Conservation (phyloP, 1,284 basidiomycete genomes). For the Sanghuangporus weigelae region DNA sequence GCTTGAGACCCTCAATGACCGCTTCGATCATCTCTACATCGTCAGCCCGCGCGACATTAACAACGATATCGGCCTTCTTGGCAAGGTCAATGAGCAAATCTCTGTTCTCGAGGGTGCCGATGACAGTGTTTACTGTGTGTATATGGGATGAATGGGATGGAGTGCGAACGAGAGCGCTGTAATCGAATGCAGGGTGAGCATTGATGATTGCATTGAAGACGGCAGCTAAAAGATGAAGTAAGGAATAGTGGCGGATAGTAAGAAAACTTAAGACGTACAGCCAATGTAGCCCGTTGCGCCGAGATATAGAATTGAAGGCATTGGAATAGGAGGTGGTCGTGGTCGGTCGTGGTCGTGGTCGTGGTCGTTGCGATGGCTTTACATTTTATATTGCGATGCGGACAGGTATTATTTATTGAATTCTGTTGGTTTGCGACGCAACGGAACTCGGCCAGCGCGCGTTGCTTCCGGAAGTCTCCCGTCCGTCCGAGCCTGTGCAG, state of each 20-base stretch:
- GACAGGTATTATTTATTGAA: too few relatives aligned
- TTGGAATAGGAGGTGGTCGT: neutral
- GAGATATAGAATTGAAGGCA: conserved; percentile 8
- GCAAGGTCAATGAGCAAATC: conserved; percentile 18
- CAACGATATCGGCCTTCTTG: conserved; percentile 19
- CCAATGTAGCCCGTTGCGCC: conserved; percentile 11
- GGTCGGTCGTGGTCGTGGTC: too few relatives aligned
- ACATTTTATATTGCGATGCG: too few relatives aligned
- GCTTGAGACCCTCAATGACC: conserved; percentile 19
- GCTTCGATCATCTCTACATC: conserved; percentile 17
- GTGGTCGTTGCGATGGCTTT: too few relatives aligned
- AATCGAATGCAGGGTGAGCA: neutral
- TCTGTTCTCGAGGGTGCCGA: conserved; percentile 18
- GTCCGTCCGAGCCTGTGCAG: too few relatives aligned
- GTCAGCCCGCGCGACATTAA: conserved; percentile 21
- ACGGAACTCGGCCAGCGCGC: too few relatives aligned
- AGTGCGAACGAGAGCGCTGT: neutral
- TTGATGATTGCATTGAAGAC: conserved; percentile 6
- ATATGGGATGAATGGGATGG: conserved; percentile 1
- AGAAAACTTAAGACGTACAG: neutral
- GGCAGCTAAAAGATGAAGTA: neutral
- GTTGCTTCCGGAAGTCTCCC: too few relatives aligned
- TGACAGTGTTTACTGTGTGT: neutral
- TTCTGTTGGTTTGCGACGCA: too few relatives aligned
- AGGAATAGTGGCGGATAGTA: neutral